Percentiles rank a stretch among this genome's conserved stretches.
phyloP scores from a whole-genome alignment of 371 early-diverging fungal genomes.

The Lichtheimia corymbifera region DNA sequence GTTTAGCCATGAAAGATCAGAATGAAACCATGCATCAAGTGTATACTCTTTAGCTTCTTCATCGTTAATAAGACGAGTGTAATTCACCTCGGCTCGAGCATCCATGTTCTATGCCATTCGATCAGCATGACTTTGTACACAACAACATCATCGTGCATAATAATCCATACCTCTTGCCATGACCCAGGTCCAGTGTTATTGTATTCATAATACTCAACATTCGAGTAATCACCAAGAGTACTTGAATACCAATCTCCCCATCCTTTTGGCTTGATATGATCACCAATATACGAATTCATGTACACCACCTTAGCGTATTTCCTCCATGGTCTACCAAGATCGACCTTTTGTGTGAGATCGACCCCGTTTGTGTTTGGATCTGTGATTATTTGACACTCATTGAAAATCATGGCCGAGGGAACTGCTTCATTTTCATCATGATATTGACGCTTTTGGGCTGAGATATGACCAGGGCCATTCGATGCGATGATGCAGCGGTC shows the following conservation, averaged over 20 bases:
- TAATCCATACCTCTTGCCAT: slow-evolving; percentile 8
- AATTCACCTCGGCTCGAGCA: background rate
- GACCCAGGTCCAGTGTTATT: slow-evolving; percentile 25
- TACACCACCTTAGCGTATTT: slow-evolving; percentile 30
- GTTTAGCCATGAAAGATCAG: slow-evolving; percentile 5
- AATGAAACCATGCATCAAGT: background rate
- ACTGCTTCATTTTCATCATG: slow-evolving; percentile 8
- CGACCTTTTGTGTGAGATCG: background rate
- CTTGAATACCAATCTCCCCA: slow-evolving; percentile 20
- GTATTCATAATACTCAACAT: slow-evolving; percentile 27
- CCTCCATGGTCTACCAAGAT: slow-evolving; percentile 34
- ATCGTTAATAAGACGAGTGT: background rate
- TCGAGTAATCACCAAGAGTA: slow-evolving; percentile 9
- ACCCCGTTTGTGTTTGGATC: slow-evolving; percentile 13
- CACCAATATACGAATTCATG: slow-evolving; percentile 21
- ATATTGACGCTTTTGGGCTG: slow-evolving; percentile 22
- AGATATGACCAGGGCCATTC: slow-evolving; percentile 21
- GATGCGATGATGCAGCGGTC: slow-evolving; percentile 28
- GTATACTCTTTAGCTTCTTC: slow-evolving; percentile 3
- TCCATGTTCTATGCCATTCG: background rate
- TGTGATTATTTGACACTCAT: slow-evolving; percentile 3
- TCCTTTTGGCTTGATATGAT: slow-evolving; percentile 22
- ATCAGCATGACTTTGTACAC: too few species aligned
- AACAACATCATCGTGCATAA: background rate
- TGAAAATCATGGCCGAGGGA: slow-evolving; percentile 17